Evolutionary conservation across 2,329 filamentous ascomycete genomes (phyloP), one percentile per base, ranked within the genome.

Genomic region (Paraphoma chrysanthemicola): DNA sequence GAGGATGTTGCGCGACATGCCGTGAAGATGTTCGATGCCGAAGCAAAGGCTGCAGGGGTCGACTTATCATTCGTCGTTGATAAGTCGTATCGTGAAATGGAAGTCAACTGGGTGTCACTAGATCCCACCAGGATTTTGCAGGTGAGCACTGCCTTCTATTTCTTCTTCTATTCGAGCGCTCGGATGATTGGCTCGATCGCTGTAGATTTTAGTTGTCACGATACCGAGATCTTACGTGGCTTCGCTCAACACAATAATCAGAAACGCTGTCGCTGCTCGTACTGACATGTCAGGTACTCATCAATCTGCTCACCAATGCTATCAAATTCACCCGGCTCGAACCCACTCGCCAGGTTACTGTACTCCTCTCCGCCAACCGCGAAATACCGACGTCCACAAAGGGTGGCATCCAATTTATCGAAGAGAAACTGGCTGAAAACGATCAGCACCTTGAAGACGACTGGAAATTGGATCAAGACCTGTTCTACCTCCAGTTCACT

Each of bases 251-350:
- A 23, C 23, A 5, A 23, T 23, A 23, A 23, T 3, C 5, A 23
- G 23, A 23, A 23, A 23, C 3, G 23, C 23, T 23, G 23, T 10
- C 14, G 6, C 10, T 36, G 3, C 3, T 36, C 14, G 33, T 14
- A 14, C 33, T 36, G 33, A 36, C 33, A 10, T 10, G 6, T 10
- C 6, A 69, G 57, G 57, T 68, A n/a, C 59, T 80, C 3, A 73
- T 73, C 53, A 73, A 75, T 17, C 68, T 80, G 0, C 59, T 81
- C 23, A 80, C 79, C 1, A 80, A 80, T 46, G 74, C 76, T 2
- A 78, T 81, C 57, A 81, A 81, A 48, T 81, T 80, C 54, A 81
- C 78, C 1, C 71, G 76, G 16, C 69, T 76, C 31, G 68, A 72
- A 6, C 45, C 68, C 0, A 71, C 45, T 4, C 73, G 77, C 0